These are phyloP conservation scores for Cordyceps javanica DNA, from an alignment of 2,329 filamentous ascomycete genomes.

Conservation along the genomic window DNA sequence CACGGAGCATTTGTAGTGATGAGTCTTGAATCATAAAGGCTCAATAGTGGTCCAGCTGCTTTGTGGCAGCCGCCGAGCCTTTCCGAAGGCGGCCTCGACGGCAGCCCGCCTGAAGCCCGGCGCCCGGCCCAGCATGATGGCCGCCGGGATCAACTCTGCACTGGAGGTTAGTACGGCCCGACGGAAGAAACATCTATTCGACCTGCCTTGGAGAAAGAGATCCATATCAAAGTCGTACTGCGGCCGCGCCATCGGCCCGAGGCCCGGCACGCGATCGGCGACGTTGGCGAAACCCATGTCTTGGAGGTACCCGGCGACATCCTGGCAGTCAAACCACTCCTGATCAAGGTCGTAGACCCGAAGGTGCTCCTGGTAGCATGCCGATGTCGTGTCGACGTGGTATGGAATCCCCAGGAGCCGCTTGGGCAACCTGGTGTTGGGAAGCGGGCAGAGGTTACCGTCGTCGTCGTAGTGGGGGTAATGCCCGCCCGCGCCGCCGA, in stretches of 20 bases:
- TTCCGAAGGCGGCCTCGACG: background rate
- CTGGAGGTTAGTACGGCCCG: background rate
- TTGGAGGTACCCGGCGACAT: background rate
- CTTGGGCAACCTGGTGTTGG: background rate
- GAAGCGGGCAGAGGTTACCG: background rate
- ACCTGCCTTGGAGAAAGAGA: background rate
- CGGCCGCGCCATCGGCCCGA: background rate
- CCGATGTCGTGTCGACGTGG: background rate
- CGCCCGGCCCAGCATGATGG: background rate
- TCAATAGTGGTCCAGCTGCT: background rate
- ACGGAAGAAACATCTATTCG: background rate
- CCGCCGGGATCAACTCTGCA: background rate
- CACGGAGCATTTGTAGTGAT: no score
- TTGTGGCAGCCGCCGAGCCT: background rate
- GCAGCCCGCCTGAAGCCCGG: background rate
- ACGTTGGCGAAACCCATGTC: background rate
- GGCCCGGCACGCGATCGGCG: background rate
- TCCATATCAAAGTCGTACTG: background rate
- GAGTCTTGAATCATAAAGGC: no score
- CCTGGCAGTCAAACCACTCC: conserved; percentile 1
- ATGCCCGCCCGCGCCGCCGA: background rate
- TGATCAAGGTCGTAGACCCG: background rate
- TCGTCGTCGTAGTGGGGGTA: background rate
- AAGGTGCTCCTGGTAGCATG: background rate
- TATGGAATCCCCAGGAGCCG: background rate